These are phyloP conservation scores for Coemansia sp. DNA, from an alignment of 192 early-diverging fungal genomes.

Conservation along the genomic window DNA sequence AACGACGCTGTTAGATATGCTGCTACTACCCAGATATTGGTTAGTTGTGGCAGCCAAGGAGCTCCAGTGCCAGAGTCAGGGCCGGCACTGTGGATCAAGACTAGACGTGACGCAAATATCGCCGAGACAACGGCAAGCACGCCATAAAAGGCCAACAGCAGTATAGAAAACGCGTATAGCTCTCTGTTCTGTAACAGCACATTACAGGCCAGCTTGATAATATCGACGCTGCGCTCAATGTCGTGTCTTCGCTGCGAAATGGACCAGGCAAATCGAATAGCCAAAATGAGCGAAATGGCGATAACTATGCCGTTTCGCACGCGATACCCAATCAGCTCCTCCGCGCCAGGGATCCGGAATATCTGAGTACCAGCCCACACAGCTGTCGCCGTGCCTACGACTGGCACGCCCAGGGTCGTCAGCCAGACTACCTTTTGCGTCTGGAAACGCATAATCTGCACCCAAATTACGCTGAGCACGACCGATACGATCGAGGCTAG, in stretches of 20 bases:
- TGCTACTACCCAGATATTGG: constrained; percentile 23
- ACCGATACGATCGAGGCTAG: constrained; percentile 26
- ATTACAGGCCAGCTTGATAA: constrained; percentile 35
- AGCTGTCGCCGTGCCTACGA: constrained; percentile 37
- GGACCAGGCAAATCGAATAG: constrained; percentile 45
- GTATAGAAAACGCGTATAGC: constrained; percentile 48
- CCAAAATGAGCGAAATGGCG: constrained; percentile 30
- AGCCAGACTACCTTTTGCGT: constrained; percentile 50
- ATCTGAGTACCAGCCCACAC: constrained; percentile 47
- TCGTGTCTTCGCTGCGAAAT: constrained; percentile 31
- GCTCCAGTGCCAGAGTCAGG: not conserved
- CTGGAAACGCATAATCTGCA: constrained; percentile 47
- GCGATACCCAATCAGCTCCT: constrained; percentile 35
- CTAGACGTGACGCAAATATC: constrained; percentile 42
- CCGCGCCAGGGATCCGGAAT: constrained; percentile 28
- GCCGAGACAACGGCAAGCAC: constrained; percentile 30
- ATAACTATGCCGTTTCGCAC: constrained; percentile 38
- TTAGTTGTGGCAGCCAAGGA: constrained; percentile 3
- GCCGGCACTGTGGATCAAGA: not conserved
- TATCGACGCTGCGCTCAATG: constrained; percentile 49
- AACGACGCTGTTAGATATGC: constrained; percentile 36
- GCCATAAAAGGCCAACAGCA: constrained; percentile 46
- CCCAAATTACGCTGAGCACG: constrained; percentile 31
- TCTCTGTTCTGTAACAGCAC: constrained; percentile 41
- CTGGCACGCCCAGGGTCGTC: constrained; percentile 46